Evolutionary conservation across 2,329 filamentous ascomycete genomes (phyloP).

Genomic region (Chalaropsis thielavioides): DNA sequence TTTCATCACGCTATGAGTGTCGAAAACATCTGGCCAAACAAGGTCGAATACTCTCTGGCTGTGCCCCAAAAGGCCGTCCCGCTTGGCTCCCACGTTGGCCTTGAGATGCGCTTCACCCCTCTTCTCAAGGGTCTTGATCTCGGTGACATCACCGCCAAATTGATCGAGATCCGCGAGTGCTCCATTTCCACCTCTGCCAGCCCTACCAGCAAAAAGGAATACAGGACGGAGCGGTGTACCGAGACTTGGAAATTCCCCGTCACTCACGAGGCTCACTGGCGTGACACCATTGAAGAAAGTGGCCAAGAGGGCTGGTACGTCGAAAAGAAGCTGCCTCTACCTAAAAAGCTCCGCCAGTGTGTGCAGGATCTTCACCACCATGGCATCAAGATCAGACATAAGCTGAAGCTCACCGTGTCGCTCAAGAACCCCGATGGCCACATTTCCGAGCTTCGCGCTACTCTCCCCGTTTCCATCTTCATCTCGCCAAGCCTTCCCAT

Average conservation of each 20-base stretch:
- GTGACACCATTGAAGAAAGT: conserved; percentile 52
- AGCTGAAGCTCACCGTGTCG: conserved; percentile 79
- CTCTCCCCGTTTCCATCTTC: conserved; percentile 80
- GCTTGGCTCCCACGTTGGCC: conserved; percentile 71
- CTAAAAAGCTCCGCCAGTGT: conserved; percentile 68
- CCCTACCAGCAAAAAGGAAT: conserved; percentile 35
- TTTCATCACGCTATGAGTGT: conserved; percentile 83
- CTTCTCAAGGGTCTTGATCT: conserved; percentile 78
- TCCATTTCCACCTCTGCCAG: conserved; percentile 34
- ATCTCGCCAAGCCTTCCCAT: conserved; percentile 88
- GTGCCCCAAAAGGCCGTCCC: conserved; percentile 90
- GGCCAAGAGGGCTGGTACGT: conserved; percentile 51
- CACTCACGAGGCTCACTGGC: conserved; percentile 47
- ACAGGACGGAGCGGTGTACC: conserved; percentile 51
- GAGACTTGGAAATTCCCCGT: conserved; percentile 43
- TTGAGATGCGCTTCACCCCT: conserved; percentile 78
- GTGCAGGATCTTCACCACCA: conserved; percentile 80
- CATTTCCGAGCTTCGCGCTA: conserved; percentile 75
- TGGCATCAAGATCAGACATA: conserved; percentile 84
- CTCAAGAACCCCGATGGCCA: conserved; percentile 92
- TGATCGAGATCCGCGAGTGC: conserved; percentile 66
- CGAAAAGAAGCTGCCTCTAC: conserved; percentile 52
- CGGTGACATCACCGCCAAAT: conserved; percentile 63
- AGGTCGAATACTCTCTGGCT: conserved; percentile 87
- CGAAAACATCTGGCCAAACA: conserved; percentile 95